Base-by-base conservation (phyloP, 2,329 filamentous ascomycete genomes). In the Aspergillus nomiae region DNA sequence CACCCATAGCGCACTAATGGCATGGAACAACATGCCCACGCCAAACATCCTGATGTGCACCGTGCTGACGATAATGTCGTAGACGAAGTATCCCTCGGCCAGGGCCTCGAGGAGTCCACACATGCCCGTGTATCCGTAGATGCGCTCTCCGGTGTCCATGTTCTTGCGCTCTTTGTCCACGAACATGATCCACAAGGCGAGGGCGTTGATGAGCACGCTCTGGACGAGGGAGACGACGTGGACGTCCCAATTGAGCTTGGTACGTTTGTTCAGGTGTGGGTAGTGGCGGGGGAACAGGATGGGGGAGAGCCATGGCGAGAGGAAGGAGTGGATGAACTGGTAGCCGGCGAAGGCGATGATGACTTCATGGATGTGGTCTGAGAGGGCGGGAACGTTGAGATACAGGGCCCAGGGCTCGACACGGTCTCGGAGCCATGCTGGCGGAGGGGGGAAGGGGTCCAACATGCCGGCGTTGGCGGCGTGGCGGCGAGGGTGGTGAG, bases 161-260 rank as follows among this genome's bases (percentile, higher is more conserved):
- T 74, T 77, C 67, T 74, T 78, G 58, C 87, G 78, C 75, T 89
- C 86, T 50, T 83, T 72, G 71, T 90, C 87, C 24, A 66, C 75
- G 65, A 78, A 79, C 73, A 88, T 86, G 46, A 88, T 83, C 80
- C 83, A 89, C 19, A 89, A 73, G 30, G 86, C 86, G 51, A 85
- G 68, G 5, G 71, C 73, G 71, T 84, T 86, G 70, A 90, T 85
- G 21, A 89, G 70, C 10, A 81, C 78, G 64, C 82, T 84, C 77
- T 90, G 87, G 41, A 87, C 78, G 48, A 90, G 80, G 0, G 85
- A 87, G 48, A 89, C 87, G 60, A 89, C 83, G 71, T 90, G 87
- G 9, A 89, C 86, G 75, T 90, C 85, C 87, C 87, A 90, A 77
- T 88, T 89, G 58, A 89, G 77, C 67, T 82, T 83, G 1, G 86